A percentile compares a stretch with the other conserved stretches of the same genome.
These are phyloP conservation scores for Pyrenula massariospora DNA, from an alignment of 495 filamentous ascomycete species.

Conservation along the genomic window DNA sequence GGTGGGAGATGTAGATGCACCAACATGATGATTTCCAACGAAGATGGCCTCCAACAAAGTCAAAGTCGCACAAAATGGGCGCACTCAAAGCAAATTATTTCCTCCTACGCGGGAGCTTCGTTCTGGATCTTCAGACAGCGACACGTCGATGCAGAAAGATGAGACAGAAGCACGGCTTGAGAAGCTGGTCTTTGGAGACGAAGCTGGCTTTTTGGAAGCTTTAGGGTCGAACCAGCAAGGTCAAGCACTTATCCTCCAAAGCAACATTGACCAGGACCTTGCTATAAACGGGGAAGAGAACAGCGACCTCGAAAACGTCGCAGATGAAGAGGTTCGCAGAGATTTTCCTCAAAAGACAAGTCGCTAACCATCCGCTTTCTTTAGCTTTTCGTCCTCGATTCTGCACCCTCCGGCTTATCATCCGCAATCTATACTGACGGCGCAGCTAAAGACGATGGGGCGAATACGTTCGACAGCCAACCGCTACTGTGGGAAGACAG, in stretches of 20 bases:
- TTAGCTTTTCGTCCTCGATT: constrained; percentile 62
- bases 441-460: constrained; percentile 17
- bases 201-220: constrained; percentile 62
- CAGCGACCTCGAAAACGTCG: constrained; percentile 28
- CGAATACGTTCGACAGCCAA: constrained; percentile 13
- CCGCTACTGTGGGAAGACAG: constrained; percentile 82
- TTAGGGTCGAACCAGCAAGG: constrained; percentile 29
- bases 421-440: constrained; percentile 29
- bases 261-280: background rate
- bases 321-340: constrained; percentile 52
- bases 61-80: background rate
- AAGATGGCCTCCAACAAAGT: background rate
- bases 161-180: constrained; percentile 75
- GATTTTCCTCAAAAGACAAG: constrained; percentile 3
- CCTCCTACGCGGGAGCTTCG: no score
- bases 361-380: constrained; percentile 11
- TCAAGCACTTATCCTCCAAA: background rate
- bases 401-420: constrained; percentile 34
- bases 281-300: constrained; percentile 12
- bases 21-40: no score
- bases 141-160: constrained; percentile 52
- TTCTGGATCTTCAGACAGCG: constrained; percentile 1
- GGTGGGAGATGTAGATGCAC: no score
- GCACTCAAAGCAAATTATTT: background rate
- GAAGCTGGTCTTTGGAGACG: constrained; percentile 73